phyloP scores from a whole-genome alignment of 2,329 filamentous ascomycete genomes.

The Paraphaeosphaeria minitans region DNA sequence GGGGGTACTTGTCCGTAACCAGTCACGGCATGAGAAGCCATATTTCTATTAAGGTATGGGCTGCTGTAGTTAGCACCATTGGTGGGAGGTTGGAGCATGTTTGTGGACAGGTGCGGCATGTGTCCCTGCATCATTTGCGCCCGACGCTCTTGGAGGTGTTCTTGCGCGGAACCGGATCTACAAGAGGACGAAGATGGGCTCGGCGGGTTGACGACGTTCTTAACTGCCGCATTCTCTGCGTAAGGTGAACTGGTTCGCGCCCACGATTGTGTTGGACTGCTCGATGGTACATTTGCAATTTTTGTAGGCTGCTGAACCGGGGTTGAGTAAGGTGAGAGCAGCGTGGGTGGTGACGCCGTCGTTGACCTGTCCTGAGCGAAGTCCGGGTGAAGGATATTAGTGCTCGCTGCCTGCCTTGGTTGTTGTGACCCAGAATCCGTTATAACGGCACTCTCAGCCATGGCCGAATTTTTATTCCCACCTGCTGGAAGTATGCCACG shows the following conservation, averaged over 20 bases:
- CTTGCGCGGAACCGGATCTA: neutral
- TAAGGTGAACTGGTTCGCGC: neutral
- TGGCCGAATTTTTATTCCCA: neutral
- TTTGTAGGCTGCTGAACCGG: neutral
- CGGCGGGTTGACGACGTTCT: neutral
- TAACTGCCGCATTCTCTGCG: neutral
- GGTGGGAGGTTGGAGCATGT: neutral
- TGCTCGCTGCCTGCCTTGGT: neutral
- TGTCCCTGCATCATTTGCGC: neutral
- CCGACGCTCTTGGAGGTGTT: neutral
- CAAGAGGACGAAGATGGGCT: neutral
- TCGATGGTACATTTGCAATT: neutral
- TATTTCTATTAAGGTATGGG: neutral
- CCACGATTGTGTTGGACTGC: no score
- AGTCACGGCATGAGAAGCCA: neutral
- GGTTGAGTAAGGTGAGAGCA: neutral
- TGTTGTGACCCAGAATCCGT: neutral
- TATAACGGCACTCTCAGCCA: neutral
- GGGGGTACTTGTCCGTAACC: neutral
- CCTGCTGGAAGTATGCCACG: neutral
- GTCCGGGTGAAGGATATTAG: neutral
- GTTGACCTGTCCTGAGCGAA: neutral
- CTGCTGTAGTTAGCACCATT: neutral
- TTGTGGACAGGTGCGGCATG: neutral
- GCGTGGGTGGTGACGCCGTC: neutral